These are phyloP conservation scores for Malus asiatica DNA, from an alignment of 306 rosid species.

Conservation along the genomic window DNA sequence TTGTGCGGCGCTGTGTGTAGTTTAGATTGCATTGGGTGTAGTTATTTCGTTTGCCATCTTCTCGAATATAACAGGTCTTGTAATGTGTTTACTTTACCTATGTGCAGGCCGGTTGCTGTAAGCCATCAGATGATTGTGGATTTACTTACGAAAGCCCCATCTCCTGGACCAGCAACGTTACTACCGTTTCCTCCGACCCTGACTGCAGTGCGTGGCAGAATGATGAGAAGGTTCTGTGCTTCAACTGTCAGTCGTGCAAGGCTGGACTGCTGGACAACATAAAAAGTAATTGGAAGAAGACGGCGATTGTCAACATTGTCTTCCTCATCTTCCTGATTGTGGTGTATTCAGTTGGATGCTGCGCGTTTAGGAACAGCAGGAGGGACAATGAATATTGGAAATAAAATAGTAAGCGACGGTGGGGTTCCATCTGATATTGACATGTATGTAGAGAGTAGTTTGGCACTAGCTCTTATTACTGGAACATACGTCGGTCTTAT, in stretches of 20 bases:
- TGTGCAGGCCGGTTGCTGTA: constrained; percentile 83
- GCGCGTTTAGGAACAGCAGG: constrained; percentile 75
- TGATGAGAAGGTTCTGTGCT: constrained; percentile 39
- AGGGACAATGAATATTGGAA: constrained; percentile 37
- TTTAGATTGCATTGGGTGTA: background rate
- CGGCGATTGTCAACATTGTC: constrained; percentile 46
- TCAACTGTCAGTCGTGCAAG: constrained; percentile 71
- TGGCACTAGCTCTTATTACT: constrained; percentile 2
- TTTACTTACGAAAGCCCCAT: constrained; percentile 36
- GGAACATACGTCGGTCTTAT: background rate
- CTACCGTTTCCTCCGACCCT: background rate
- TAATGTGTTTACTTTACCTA: background rate
- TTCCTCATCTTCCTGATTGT: constrained; percentile 54
- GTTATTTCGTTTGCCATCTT: background rate
- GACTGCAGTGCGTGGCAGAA: constrained; percentile 61
- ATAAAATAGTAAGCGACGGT: constrained; percentile 11
- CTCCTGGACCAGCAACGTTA: constrained; percentile 21
- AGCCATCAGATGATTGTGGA: constrained; percentile 51
- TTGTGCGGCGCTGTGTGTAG: background rate
- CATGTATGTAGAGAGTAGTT: constrained; percentile 24
- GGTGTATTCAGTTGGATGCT: constrained; percentile 69
- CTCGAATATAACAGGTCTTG: background rate
- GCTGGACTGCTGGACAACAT: constrained; percentile 71
- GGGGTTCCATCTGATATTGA: constrained; percentile 1
- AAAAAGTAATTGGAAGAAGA: constrained; percentile 61